phyloP scores from a whole-genome alignment of 495 filamentous ascomycete species.

The Halenospora varia region DNA sequence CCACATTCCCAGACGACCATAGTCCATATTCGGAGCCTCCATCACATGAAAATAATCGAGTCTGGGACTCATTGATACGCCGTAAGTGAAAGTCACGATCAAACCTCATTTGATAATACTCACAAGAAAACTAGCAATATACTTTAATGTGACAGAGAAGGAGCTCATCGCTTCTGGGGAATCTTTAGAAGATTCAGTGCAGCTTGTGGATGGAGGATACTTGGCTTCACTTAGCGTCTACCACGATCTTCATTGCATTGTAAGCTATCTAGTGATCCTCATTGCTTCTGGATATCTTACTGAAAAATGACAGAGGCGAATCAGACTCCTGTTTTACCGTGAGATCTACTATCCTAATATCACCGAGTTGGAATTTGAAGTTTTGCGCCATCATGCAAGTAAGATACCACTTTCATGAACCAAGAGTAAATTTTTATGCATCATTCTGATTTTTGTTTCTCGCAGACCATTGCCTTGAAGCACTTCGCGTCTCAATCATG shows the following conservation, averaged over 20 bases:
- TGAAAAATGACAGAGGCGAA: background rate
- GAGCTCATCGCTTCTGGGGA: background rate
- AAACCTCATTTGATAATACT: background rate
- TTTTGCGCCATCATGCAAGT: background rate
- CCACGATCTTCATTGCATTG: background rate
- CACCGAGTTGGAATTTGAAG: background rate
- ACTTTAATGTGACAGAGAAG: background rate
- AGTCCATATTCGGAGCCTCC: background rate
- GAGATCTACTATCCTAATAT: background rate
- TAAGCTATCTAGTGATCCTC: background rate
- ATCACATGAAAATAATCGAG: background rate
- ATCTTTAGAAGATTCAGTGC: background rate
- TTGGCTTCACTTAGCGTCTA: background rate
- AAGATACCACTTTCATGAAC: too few species aligned
- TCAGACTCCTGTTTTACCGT: background rate
- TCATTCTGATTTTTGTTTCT: background rate
- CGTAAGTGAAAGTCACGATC: background rate
- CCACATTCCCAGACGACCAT: background rate
- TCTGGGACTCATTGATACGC: background rate
- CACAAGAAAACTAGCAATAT: background rate
- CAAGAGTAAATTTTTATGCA: too few species aligned
- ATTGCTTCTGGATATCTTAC: too few species aligned
- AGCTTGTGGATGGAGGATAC: background rate
- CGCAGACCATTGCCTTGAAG: background rate
- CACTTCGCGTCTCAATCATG: background rate